A percentile compares a stretch with the other conserved stretches of the same genome.
phyloP scores from a whole-genome alignment of 495 filamentous ascomycete species.

The Symbiotaphrina buchneri region DNA sequence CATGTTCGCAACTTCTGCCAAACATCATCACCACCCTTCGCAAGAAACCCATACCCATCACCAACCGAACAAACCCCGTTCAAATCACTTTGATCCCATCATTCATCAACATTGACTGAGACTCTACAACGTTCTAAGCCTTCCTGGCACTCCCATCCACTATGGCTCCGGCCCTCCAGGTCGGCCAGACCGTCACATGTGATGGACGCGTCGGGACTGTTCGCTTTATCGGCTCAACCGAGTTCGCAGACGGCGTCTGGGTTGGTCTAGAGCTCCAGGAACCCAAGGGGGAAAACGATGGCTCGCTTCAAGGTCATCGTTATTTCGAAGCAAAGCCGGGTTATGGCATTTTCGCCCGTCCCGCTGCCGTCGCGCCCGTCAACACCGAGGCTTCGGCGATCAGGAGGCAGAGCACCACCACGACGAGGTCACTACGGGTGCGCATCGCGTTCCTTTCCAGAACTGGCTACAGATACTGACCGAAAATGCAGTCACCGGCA shows the following conservation, averaged over 20 bases:
- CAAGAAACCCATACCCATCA: too few relatives aligned
- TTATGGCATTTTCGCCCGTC: constrained; percentile 76
- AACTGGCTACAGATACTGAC: constrained; percentile 35
- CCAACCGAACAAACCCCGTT: too few relatives aligned
- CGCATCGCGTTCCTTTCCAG: constrained; percentile 8
- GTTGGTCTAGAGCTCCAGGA: constrained; percentile 76
- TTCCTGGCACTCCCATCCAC: too few relatives aligned
- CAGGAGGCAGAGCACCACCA: constrained; percentile 15
- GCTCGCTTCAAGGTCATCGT: constrained; percentile 64
- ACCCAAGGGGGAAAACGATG: constrained; percentile 82
- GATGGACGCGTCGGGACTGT: constrained; percentile 59
- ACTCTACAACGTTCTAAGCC: too few relatives aligned
- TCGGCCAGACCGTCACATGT: constrained; percentile 39
- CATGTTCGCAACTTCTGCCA: too few relatives aligned
- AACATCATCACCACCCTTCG: too few relatives aligned
- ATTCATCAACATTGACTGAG: too few relatives aligned
- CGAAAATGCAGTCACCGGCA: constrained; percentile 42
- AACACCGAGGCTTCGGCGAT: constrained; percentile 22
- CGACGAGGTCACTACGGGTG: constrained; percentile 4
- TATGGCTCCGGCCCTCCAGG: constrained; percentile 8
- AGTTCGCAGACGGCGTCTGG: constrained; percentile 70
- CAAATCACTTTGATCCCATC: too few relatives aligned
- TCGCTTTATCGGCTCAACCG: constrained; percentile 57
- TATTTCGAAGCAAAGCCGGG: constrained; percentile 73
- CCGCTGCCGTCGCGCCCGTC: constrained; percentile 34